Percentiles rank a stretch among this genome's conserved stretches.
phyloP scores from a whole-genome alignment of 371 early-diverging fungal genomes.

The Synchytrium microbalum region DNA sequence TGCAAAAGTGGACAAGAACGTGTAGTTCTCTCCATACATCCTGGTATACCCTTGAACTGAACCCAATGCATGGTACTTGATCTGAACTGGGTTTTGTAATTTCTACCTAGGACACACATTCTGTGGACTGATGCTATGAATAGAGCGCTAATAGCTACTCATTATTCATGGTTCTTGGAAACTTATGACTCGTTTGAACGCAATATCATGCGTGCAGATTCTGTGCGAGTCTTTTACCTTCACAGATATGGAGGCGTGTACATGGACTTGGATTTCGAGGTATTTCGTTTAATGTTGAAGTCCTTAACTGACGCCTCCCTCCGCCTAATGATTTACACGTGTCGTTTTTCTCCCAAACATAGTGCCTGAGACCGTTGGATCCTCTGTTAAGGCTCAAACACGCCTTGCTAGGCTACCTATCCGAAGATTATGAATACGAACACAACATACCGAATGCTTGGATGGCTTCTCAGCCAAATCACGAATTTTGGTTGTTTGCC shows the following conservation, averaged over 20 bases:
- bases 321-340: background rate
- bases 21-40: background rate
- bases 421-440: constrained; percentile 9
- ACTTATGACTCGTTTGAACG: constrained; percentile 18
- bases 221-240: constrained; percentile 29
- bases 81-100: constrained; percentile 6
- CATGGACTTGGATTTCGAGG: constrained; percentile 33
- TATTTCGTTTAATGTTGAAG: background rate
- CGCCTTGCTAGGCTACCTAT: constrained; percentile 6
- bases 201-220: constrained; percentile 29
- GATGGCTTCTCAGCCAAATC: constrained; percentile 24
- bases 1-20: background rate
- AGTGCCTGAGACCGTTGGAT: constrained; percentile 7
- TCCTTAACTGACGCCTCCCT: background rate
- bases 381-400: constrained; percentile 6
- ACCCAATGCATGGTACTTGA: constrained; percentile 5
- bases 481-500: constrained; percentile 24
- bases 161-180: constrained; percentile 26
- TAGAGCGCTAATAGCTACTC: constrained; percentile 16
- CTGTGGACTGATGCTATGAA: constrained; percentile 29
- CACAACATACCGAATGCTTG: constrained; percentile 29
- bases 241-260: constrained; percentile 37
- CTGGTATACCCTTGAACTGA: background rate
- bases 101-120: constrained; percentile 10
- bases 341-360: background rate